A percentile compares a stretch with the other conserved stretches of the same genome.
Conservation (phyloP, 1,139 yeast genomes). For the Scheffersomyces illinoinensis region DNA sequence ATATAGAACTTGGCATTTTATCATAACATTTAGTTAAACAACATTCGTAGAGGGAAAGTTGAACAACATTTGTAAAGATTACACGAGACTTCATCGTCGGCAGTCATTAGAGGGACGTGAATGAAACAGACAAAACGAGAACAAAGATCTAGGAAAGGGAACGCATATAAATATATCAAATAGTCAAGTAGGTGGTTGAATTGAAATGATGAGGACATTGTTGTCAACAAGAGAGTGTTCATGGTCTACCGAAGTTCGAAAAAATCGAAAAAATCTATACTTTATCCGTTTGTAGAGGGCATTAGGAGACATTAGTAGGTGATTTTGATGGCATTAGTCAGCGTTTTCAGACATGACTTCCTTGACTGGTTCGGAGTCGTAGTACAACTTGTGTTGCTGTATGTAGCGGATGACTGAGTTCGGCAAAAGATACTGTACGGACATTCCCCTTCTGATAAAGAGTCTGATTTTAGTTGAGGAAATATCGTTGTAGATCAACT, state of each 20-base stretch:
- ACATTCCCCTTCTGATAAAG: constrained; percentile 92
- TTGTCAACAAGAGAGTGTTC: neutral
- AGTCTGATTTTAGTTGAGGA: constrained; percentile 92
- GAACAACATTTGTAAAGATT: neutral
- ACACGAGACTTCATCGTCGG: neutral
- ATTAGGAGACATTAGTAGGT: neutral
- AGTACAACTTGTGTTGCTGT: constrained; percentile 85
- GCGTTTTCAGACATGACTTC: constrained; percentile 70
- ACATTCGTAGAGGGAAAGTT: neutral
- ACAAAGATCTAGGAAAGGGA: neutral
- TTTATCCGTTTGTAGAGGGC: constrained; percentile 1
- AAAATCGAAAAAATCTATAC: neutral
- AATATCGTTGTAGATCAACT: constrained; percentile 92
- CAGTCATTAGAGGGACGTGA: neutral
- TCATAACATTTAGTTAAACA: neutral
- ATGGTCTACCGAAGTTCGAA: neutral
- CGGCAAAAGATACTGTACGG: constrained; percentile 91
- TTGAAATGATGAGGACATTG: neutral
- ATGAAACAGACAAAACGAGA: neutral
- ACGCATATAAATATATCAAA: neutral
- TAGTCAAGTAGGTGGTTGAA: neutral
- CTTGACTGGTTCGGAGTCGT: constrained; percentile 91
- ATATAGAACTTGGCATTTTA: neutral
- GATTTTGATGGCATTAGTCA: constrained; percentile 22
- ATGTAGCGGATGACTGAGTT: constrained; percentile 93